A percentile compares a stretch with the other conserved stretches of the same genome.
Conservation (phyloP, 768 basidiomycete species). For the Tephrocybe sp. region DNA sequence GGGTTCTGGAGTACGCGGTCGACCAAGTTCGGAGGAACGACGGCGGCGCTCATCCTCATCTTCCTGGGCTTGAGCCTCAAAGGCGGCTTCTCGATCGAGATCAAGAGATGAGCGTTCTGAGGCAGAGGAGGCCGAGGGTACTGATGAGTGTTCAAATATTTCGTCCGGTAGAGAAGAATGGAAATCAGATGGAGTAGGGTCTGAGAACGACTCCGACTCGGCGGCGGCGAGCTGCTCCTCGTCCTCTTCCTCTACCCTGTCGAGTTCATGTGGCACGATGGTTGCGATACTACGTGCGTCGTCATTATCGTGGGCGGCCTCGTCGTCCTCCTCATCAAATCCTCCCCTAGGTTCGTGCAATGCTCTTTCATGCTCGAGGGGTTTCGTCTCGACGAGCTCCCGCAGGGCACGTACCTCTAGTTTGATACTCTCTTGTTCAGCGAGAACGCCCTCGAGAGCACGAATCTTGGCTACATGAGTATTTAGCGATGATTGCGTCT, state of each 20-base stretch:
- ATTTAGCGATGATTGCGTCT: constrained; percentile 77
- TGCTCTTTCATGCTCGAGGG: constrained; percentile 38
- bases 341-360: constrained; percentile 21
- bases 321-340: constrained; percentile 27
- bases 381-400: constrained; percentile 67
- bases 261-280: constrained; percentile 64
- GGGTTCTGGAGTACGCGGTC: constrained; percentile 83
- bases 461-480: constrained; percentile 80
- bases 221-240: constrained; percentile 49
- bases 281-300: constrained; percentile 74
- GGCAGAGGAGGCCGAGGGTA: constrained; percentile 6
- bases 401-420: constrained; percentile 71
- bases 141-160: no score
- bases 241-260: constrained; percentile 73
- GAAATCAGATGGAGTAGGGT: no score
- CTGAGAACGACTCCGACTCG: constrained; percentile 19
- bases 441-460: constrained; percentile 74
- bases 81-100: constrained; percentile 35
- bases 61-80: constrained; percentile 45
- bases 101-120: no score
- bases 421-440: constrained; percentile 83
- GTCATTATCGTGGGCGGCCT: constrained; percentile 55
- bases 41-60: constrained; percentile 48
- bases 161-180: no score
- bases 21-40: constrained; percentile 55